These are phyloP conservation scores for Microcera coccophila DNA, from an alignment of 2,329 filamentous ascomycete species.

Conservation along the genomic window DNA sequence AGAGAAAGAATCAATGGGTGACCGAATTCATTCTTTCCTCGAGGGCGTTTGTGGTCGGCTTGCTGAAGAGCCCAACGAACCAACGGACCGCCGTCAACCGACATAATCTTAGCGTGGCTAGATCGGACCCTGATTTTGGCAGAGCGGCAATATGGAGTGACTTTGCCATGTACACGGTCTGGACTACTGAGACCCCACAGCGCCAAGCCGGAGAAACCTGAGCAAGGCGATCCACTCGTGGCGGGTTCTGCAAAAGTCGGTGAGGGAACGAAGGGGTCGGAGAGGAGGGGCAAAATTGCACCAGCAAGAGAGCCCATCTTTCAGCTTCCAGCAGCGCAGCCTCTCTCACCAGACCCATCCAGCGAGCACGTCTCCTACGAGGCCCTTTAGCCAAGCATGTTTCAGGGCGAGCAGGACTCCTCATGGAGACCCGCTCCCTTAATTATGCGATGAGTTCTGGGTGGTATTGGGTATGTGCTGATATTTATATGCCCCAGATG, in stretches of 20 bases:
- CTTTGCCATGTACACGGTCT: background rate
- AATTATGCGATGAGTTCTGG: background rate
- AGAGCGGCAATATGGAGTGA: constrained; percentile 18
- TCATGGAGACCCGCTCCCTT: background rate
- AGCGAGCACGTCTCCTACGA: background rate
- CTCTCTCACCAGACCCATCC: background rate
- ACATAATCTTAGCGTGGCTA: constrained; percentile 10
- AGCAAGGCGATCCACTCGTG: constrained; percentile 23
- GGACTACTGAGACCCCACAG: background rate
- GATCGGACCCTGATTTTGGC: constrained; percentile 27
- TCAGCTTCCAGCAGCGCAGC: background rate
- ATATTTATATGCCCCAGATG: background rate
- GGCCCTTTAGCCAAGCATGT: background rate
- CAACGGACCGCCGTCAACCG: constrained; percentile 6
- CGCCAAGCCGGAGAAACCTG: constrained; percentile 5
- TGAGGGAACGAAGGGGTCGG: constrained; percentile 21
- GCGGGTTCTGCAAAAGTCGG: constrained; percentile 29
- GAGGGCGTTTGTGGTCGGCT: constrained; percentile 3
- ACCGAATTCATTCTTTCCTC: background rate
- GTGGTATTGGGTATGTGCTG: background rate
- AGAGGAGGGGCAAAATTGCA: constrained; percentile 20
- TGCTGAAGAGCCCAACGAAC: constrained; percentile 15
- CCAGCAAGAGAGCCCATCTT: constrained; percentile 13
- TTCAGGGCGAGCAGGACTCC: background rate
- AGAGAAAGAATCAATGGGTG: background rate